These are phyloP conservation scores for Chrysanthemum makinoi DNA, from an alignment of 129 eudicot species.

Conservation along the genomic window DNA sequence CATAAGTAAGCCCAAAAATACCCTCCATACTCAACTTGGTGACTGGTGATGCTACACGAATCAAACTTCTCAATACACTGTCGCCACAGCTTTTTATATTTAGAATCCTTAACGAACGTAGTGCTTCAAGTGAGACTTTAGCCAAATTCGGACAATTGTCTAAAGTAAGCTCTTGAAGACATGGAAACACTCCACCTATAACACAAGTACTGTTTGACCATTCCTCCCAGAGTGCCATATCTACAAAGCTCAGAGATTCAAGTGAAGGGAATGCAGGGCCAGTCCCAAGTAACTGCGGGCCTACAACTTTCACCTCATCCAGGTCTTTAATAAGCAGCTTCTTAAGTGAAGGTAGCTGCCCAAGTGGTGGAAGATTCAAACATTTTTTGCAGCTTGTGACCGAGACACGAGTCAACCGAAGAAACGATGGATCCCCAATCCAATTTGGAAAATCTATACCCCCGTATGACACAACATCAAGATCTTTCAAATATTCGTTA, in stretches of 20 bases:
- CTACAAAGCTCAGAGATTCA: not conserved
- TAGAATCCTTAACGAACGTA: conserved; percentile 5
- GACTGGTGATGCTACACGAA: conserved; percentile 7
- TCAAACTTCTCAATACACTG: conserved; percentile 14
- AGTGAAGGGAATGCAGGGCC: not conserved
- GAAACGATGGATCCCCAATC: conserved; percentile 11
- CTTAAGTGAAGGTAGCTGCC: conserved; percentile 4
- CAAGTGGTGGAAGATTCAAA: not conserved
- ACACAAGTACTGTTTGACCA: not conserved
- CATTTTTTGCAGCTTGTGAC: not conserved
- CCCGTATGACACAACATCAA: conserved; percentile 25
- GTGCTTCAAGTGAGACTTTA: not conserved
- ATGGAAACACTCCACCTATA: not conserved
- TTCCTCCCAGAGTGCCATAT: not conserved
- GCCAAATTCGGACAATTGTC: not conserved
- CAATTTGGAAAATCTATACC: conserved; percentile 36
- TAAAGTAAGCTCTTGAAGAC: not conserved
- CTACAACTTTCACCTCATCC: conserved; percentile 1
- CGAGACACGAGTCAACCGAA: not conserved
- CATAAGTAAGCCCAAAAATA: conserved; percentile 7
- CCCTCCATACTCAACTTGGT: not conserved
- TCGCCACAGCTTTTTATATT: not conserved
- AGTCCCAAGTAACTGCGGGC: not conserved
- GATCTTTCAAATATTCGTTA: conserved; percentile 16
- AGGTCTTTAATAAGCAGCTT: not conserved